Conservation (phyloP, 2,329 filamentous ascomycete species). For the Daldinia eschscholtzii region DNA sequence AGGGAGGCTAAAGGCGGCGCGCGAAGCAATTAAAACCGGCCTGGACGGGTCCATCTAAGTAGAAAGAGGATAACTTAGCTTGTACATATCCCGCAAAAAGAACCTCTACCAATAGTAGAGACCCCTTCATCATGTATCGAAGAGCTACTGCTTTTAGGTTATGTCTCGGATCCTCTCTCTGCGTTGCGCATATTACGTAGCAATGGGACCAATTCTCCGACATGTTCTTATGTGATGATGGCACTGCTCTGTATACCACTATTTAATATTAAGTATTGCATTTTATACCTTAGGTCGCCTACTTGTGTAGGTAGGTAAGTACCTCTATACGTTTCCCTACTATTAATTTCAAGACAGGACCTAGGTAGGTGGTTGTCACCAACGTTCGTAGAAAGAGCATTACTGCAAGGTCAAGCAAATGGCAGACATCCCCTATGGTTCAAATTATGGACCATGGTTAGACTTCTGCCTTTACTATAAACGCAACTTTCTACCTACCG, state of each 20-base stretch:
- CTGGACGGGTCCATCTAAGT: not conserved
- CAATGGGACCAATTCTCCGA: not conserved
- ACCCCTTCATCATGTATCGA: not conserved
- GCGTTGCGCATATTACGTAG: not conserved
- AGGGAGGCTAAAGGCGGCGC: conserved; percentile 85
- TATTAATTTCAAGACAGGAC: not conserved
- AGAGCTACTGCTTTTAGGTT: not conserved
- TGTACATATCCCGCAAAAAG: conserved; percentile 30
- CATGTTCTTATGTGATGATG: not conserved
- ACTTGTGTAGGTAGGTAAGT: not conserved
- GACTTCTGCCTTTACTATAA: not conserved
- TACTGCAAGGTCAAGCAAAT: not conserved
- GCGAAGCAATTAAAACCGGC: conserved; percentile 78
- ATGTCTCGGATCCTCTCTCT: not conserved
- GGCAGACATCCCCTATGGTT: not conserved
- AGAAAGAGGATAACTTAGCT: conserved; percentile 1
- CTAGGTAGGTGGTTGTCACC: not conserved
- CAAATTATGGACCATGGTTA: not conserved
- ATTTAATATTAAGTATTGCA: not conserved
- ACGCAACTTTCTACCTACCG: not conserved
- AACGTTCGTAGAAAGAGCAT: not conserved
- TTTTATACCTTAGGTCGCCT: too few relatives aligned
- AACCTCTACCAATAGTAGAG: not conserved
- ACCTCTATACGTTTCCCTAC: not conserved
- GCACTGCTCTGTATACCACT: not conserved